Evolutionary conservation across 306 rosid genomes (phyloP), one percentile per base, ranked within the genome.

Genomic region (Corylus avellana): DNA sequence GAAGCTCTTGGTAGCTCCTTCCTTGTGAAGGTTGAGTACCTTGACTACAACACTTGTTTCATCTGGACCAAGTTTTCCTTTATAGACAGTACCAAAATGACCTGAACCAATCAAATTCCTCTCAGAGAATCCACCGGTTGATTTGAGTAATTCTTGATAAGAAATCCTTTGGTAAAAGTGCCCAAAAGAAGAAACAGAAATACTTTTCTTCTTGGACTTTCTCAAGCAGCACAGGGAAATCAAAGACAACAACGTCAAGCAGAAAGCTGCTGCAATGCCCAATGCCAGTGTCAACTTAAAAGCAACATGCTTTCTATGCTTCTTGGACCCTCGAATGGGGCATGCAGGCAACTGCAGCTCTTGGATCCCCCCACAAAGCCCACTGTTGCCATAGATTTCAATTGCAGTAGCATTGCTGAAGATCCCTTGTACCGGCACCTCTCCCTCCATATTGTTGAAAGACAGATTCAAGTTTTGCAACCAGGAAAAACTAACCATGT

Each of bases 281-380:
- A 63, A 32, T 32, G 4, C 3, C 5, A 63, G 44, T 29, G 0
- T 32, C 47, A 63, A 32, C 70, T 63, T 63, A 0, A 63, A 14
- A 32, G 5, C 2, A 32, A 63, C 18, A 63, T 4, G 46, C 32
- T 63, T 13, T 32, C 46, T 63, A 13, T 29, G 69, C 39, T 62
- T 62, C 12, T 27, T 62, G 68, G 35, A 32, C 35, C 35, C 35
- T 32, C 35, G 35, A 32, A 32, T 32, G 35, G 69, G 42, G 29
- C 70, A 63, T 14, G 70, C 10, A 0, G 1, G 20, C 5, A 63
- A 63, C 3, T 63, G 70, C 11, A 63, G 46, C 47, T 63, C 46
- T 14, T 63, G 47, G 70, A 63, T 63, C 12, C 70, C 70, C 47
- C 70, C 70, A 32, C 70, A 63, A 63, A 63, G 70, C 18, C 46